Conservation (phyloP, 176 grass and related monocot genomes). For the Triticum urartu region DNA sequence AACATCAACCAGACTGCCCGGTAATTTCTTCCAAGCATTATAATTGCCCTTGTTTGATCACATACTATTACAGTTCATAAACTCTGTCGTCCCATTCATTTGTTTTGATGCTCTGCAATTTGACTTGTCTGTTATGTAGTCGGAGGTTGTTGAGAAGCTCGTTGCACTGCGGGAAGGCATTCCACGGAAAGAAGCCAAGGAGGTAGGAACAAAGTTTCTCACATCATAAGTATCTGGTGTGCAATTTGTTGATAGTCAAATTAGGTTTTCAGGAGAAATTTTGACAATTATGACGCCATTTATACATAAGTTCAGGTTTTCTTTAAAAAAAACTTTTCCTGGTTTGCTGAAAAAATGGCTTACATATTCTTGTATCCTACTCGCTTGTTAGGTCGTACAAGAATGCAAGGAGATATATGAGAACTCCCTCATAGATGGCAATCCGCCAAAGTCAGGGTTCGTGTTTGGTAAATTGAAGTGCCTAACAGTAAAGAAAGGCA, state of each 20-base stretch:
- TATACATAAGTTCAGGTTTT: neutral
- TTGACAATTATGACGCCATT: neutral
- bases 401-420: conserved; percentile 98
- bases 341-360: neutral
- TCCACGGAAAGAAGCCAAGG: conserved; percentile 94
- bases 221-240: neutral
- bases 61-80: neutral
- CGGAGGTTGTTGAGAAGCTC: conserved; percentile 99
- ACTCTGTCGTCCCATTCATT: neutral
- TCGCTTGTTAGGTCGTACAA: conserved; percentile 85
- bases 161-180: conserved; percentile 90
- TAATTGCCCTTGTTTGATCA: conserved; percentile 1
- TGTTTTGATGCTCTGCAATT: conserved; percentile 21
- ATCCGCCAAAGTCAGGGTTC: conserved; percentile 78
- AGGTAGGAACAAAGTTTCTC: conserved; percentile 51
- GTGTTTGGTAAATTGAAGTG: conserved; percentile 93
- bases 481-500: conserved; percentile 71
- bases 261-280: neutral
- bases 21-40: conserved; percentile 52
- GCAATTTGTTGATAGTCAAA: neutral
- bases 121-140: conserved; percentile 45
- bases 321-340: neutral
- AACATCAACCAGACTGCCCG: conserved; percentile 98
- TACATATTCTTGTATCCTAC: neutral
- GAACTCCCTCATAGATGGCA: conserved; percentile 71